Conservation (phyloP, 306 rosid genomes). For the Elaeagnus macrophylla region DNA sequence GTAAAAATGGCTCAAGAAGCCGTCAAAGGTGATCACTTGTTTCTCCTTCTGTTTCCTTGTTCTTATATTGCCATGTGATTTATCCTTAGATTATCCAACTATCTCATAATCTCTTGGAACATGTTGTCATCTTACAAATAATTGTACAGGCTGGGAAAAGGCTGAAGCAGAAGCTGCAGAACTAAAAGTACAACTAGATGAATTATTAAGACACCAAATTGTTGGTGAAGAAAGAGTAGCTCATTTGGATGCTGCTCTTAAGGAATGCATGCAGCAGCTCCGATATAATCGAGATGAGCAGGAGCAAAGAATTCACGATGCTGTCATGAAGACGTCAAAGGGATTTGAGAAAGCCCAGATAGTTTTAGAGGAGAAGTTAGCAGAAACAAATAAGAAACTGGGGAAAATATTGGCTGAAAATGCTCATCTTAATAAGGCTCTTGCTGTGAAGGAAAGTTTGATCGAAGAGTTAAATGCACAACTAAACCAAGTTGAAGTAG, state of each 20-base stretch:
- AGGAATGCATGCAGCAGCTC: slow-evolving; percentile 88
- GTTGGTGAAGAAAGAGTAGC: slow-evolving; percentile 55
- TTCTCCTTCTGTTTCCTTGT: background rate
- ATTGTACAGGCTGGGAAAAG: slow-evolving; percentile 60
- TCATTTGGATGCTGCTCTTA: slow-evolving; percentile 70
- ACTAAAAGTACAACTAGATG: slow-evolving; percentile 47
- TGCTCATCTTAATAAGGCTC: slow-evolving; percentile 52
- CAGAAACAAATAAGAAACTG: slow-evolving; percentile 51
- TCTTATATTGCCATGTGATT: background rate
- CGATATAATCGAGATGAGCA: slow-evolving; percentile 80
- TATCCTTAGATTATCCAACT: slow-evolving; percentile 1
- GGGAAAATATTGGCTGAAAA: slow-evolving; percentile 48
- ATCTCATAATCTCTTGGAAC: background rate
- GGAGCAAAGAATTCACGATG: slow-evolving; percentile 68
- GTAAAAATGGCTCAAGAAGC: slow-evolving; percentile 68
- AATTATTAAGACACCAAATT: slow-evolving; percentile 44
- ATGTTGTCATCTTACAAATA: slow-evolving; percentile 7
- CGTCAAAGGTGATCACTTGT: slow-evolving; percentile 34
- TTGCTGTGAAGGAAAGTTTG: slow-evolving; percentile 49
- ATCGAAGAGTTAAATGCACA: slow-evolving; percentile 55
- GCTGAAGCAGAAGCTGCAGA: slow-evolving; percentile 45
- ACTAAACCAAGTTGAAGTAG: slow-evolving; percentile 45
- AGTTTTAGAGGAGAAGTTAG: slow-evolving; percentile 52
- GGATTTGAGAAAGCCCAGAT: slow-evolving; percentile 50
- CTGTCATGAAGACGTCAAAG: slow-evolving; percentile 54